Conservation (phyloP, 2,329 filamentous ascomycete species). For the Ceratocystis lukuohia region DNA sequence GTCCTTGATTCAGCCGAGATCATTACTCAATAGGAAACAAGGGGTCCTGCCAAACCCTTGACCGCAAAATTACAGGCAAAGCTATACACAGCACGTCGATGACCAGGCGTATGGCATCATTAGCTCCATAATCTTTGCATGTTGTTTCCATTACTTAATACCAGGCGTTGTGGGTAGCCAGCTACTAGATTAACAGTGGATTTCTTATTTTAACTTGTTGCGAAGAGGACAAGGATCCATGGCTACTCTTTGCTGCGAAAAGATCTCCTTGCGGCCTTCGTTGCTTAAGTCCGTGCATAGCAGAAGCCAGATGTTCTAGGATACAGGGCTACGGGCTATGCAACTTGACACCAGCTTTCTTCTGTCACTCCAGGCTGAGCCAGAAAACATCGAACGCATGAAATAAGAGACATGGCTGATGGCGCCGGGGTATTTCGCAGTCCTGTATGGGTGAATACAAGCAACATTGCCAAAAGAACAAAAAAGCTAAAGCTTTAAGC, state of each 20-base stretch:
- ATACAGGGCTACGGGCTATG: neutral
- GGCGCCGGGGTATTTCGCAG: neutral
- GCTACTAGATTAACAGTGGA: neutral
- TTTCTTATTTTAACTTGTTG: neutral
- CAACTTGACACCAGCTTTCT: neutral
- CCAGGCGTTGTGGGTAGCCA: neutral
- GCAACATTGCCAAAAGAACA: neutral
- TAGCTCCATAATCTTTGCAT: neutral
- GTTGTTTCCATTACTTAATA: constrained; percentile 4
- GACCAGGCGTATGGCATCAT: constrained; percentile 6
- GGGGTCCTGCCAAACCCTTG: neutral
- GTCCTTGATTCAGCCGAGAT: neutral
- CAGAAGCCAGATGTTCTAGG: neutral
- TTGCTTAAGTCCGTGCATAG: neutral
- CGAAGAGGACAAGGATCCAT: neutral
- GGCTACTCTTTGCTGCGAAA: neutral
- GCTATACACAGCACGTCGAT: neutral
- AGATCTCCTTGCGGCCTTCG: neutral
- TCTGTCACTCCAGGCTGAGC: no score
- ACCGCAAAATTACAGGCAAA: neutral
- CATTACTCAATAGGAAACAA: neutral
- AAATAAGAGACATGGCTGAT: neutral
- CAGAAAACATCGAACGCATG: neutral
- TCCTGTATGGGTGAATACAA: neutral
- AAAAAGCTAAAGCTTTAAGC: neutral